A percentile compares a stretch with the other conserved stretches of the same genome.
phyloP scores from a whole-genome alignment of 805 yeast species.

The Dipodascus albidus region DNA sequence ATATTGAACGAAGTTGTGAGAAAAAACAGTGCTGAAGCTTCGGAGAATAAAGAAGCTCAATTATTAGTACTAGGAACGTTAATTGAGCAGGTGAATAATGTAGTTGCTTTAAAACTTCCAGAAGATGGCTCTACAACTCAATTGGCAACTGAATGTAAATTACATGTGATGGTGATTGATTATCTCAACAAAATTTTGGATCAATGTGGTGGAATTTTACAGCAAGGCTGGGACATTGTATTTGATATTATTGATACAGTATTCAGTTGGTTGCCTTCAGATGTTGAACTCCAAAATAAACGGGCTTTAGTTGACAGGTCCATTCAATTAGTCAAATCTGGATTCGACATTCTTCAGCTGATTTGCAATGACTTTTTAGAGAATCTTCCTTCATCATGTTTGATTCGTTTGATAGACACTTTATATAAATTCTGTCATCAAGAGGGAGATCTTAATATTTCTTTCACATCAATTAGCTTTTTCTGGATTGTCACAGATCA shows the following conservation, averaged over 20 bases:
- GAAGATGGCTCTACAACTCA: constrained; percentile 7
- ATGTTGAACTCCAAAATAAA: background rate
- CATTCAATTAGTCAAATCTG: constrained; percentile 43
- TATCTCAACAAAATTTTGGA: constrained; percentile 67
- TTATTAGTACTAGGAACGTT: constrained; percentile 38
- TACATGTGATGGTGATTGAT: constrained; percentile 48
- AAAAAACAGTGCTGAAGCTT: constrained; percentile 18
- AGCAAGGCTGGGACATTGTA: constrained; percentile 63
- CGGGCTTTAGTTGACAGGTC: constrained; percentile 31
- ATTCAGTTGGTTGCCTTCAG: constrained; percentile 10
- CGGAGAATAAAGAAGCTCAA: constrained; percentile 15
- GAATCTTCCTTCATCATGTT: constrained; percentile 53
- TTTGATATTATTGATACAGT: constrained; percentile 38
- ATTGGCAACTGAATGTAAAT: constrained; percentile 47
- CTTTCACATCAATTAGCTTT: constrained; percentile 83
- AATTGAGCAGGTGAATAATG: constrained; percentile 26
- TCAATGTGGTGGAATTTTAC: constrained; percentile 53
- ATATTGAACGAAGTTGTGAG: constrained; percentile 41
- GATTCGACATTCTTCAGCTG: constrained; percentile 75
- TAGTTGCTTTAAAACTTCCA: constrained; percentile 9
- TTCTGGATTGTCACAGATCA: constrained; percentile 89
- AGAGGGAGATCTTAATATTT: constrained; percentile 63
- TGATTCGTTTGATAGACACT: constrained; percentile 57
- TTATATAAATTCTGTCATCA: constrained; percentile 65
- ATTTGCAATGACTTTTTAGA: constrained; percentile 78